Evolutionary conservation across 2,329 filamentous ascomycete genomes (phyloP), one percentile per base, ranked within the genome.

Genomic region (Grosmannia penicillata): DNA sequence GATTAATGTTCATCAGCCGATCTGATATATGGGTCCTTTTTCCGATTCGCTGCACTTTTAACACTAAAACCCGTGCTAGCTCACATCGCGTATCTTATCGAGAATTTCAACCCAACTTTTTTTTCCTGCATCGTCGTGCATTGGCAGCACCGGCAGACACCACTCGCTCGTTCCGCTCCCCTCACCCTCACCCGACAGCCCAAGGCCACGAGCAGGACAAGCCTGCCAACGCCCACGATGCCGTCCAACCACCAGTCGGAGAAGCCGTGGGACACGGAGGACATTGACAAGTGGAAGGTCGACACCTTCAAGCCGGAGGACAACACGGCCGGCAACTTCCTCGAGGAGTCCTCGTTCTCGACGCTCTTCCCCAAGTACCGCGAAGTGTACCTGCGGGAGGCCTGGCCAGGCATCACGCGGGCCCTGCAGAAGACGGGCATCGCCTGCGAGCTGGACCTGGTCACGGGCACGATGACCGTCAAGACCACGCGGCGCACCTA

Each of bases 231-330:
- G 24, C 18, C 13, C 44, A 51, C 39, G 23, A 86, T 94, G 86
- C 85, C 86, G 45, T 91, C 84, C 23, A 93, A 81, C 47, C 76
- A 94, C 62, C 82, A 94, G 45, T 80, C 74, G 49, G 84, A 93
- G 4, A 94, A 94, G 59, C 82, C 85, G 39, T 93, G 87, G 87
- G 87, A 95, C 53, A 93, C 87, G 40, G 87, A 93, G 45, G 91
- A 95, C 53, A 84, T 96, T 47, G 89, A 96, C 63, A 93, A 95
- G 59, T 96, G 86, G 86, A 89, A 86, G 75, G 65, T 87, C 51
- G 86, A 94, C 28, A 62, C 76, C 22, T 96, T 96, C 62, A 89
- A 76, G 30, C 73, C 83, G 35, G 76, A 82, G 48, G 82, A 96
- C 62, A 96, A 96, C 60, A 61, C 65, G 24, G 84, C 74, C 39